A percentile compares a stretch with the other conserved stretches of the same genome.
Conservation (phyloP, 768 basidiomycete genomes). For the Boletus rex-veris region DNA sequence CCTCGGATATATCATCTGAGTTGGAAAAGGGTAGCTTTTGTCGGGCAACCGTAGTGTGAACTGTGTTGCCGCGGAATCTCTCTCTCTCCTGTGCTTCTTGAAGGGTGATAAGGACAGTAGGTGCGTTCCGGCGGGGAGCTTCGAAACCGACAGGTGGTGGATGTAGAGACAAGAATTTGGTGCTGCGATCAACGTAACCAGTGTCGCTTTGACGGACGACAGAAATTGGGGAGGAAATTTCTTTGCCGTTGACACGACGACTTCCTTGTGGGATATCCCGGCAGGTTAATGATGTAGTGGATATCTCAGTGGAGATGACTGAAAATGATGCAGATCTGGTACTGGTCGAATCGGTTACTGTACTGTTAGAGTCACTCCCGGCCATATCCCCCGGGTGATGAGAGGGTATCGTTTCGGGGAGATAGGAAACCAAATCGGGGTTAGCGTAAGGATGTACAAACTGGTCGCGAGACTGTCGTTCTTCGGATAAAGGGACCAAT, state of each 20-base stretch:
- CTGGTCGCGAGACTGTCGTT: conserved; percentile 31
- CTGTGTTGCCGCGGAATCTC: conserved; percentile 53
- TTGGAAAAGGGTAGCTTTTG: conserved; percentile 33
- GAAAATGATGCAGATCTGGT: conserved; percentile 36
- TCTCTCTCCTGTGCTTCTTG: conserved; percentile 74
- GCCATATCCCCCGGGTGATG: conserved; percentile 32
- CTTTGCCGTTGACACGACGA: conserved; percentile 41
- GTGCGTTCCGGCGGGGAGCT: conserved; percentile 50
- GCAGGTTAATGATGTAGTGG: conserved; percentile 21
- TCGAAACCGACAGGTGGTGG: conserved; percentile 31
- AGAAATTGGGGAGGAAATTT: conserved; percentile 55
- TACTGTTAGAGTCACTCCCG: conserved; percentile 51
- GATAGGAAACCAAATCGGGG: conserved; percentile 55
- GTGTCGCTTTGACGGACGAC: conserved; percentile 31
- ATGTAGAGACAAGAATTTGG: conserved; percentile 32
- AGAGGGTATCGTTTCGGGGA: conserved; percentile 30
- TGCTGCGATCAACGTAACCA: conserved; percentile 29
- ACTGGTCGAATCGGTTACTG: conserved; percentile 46
- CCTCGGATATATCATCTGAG: conserved; percentile 28
- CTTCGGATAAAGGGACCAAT: conserved; percentile 32
- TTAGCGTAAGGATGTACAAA: conserved; percentile 78
- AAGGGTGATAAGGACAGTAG: conserved; percentile 67
- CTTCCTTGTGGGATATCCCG: conserved; percentile 15
- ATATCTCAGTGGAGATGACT: conserved; percentile 35
- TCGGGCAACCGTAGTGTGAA: conserved; percentile 28